Base-by-base conservation (phyloP, 1,139 yeast species). In the Protomyces inundatus region DNA sequence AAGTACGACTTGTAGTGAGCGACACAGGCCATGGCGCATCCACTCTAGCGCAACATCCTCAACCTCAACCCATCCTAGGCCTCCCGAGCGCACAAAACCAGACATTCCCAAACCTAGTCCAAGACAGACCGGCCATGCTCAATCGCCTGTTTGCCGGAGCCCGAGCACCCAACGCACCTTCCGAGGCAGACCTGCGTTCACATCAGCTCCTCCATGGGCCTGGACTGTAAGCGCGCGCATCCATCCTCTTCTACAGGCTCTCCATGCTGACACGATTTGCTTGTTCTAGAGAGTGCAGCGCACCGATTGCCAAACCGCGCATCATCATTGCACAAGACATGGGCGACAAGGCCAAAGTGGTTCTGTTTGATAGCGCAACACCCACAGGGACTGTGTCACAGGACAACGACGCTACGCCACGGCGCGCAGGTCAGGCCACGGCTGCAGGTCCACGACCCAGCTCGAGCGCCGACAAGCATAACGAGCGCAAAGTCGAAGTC, bases 331-430 rank as follows among this genome's bases (percentile, higher is more conserved):
- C 62, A 7, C 62, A 58, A 52, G 62, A 58, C 45, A 40, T 58
- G 12, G 62, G 62, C 30, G 62, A 58, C 14, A 58, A 58, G 62
- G 42, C 62, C 39, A 58, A 58, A 53, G 62, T 58, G 45, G 56
- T 58, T 34, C 62, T 58, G 52, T 51, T 36, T 56, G 62, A 58
- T 35, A 57, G 55, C 16, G 48, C 48, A 16, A 10, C 48, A 2
- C 48, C 48, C 3, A 14, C 32, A 4, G 23, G 23, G 23, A 23
- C 23, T 23, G 23, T 23, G 23, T 23, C 23, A 23, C 23, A 23
- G 23, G 23, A 23, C 23, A 23, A 1, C 23, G 23, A 14, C 10
- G 39, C 39, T 12, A 9, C 39, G 3, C 23, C 23, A 23, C 23
- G 23, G 23, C 23, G 50, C 23, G 50, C 23, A 12, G 6, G 33